These are phyloP conservation scores for Nematocida homosporus DNA, from an alignment of 371 early-diverging fungal genomes.

Conservation along the genomic window DNA sequence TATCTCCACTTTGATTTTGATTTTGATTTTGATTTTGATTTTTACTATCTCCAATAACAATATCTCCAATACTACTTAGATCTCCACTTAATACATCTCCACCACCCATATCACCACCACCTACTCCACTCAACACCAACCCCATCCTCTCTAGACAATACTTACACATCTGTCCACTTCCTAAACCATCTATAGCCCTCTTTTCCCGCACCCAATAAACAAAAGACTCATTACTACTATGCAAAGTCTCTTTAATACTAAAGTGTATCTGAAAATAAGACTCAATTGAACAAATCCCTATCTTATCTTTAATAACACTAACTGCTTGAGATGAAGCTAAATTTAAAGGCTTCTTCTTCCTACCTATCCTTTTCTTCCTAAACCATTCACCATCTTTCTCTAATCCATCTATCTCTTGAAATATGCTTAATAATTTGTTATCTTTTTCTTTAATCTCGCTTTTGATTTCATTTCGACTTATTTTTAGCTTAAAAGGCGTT, in stretches of 20 bases:
- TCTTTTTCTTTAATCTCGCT: not conserved
- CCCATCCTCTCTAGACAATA: not conserved
- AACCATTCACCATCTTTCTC: conserved; percentile 45
- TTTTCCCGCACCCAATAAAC: conserved; percentile 26
- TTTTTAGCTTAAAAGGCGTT: conserved; percentile 45
- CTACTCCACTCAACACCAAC: too few species aligned
- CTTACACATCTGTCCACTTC: not conserved
- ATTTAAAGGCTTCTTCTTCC: conserved; percentile 13
- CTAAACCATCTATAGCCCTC: not conserved
- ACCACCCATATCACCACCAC: too few species aligned
- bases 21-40: too few species aligned
- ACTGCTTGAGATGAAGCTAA: not conserved
- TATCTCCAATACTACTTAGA: too few species aligned
- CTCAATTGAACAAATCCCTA: conserved; percentile 15
- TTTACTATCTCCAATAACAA: too few species aligned
- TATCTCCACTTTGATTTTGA: too few species aligned
- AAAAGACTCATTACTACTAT: conserved; percentile 12
- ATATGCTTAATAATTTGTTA: not conserved
- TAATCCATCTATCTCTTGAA: not conserved
- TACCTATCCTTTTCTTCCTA: conserved; percentile 28
- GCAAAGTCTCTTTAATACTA: not conserved
- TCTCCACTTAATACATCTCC: too few species aligned
- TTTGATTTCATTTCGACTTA: not conserved
- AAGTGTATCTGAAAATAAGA: conserved; percentile 25
- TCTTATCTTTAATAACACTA: not conserved